Base-by-base conservation (phyloP, 1,284 basidiomycete genomes). In the Meira nashicola region DNA sequence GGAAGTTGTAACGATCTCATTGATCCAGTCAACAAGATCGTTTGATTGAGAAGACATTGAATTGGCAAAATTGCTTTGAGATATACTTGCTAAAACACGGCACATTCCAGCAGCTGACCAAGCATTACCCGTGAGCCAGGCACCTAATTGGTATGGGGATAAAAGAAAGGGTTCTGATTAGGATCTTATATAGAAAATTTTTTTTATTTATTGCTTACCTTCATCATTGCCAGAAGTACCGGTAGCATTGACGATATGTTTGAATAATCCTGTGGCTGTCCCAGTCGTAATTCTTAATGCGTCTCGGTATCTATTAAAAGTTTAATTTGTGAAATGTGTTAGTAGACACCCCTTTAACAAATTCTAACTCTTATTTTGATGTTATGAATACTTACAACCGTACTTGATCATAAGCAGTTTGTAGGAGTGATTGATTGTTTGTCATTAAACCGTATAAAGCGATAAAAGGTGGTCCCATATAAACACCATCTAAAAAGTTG, bases 391-490 rank as follows among this genome's bases (percentile, higher is more conserved):
- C 54, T 41, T 19, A 55, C 0, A 91, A 81, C 49, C 82, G 82
- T 64, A 89, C 86, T 76, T 96, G 93, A 39, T 84, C 84, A 79
- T 90, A 89, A 0, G 90, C 87, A 55, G 85, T 83, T 38, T 80
- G 77, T 9, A 94, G 73, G 23, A 92, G 81, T 1, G 85, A 84
- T 43, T 83, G 77, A 78, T 94, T 92, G 33, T 80, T 73, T 0
- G 85, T 85, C 25, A 85, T 68, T 38, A 86, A 85, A 33, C 89
- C 93, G 76, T 91, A 93, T 79, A 89, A 92, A 0, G 92, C 90
- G 9, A 96, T 79, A 79, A 93, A 95, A 0, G 92, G 92, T 0
- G 92, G 92, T 0, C 89, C 88, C 90, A 93, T 91, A 79, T 89
- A 91, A 7, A 89, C 83, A 14, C 70, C 67, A 17, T 78, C 76